A percentile compares a stretch with the other conserved stretches of the same genome.
phyloP scores from a whole-genome alignment of 2,329 filamentous ascomycete genomes.

The Fusarium succisae region DNA sequence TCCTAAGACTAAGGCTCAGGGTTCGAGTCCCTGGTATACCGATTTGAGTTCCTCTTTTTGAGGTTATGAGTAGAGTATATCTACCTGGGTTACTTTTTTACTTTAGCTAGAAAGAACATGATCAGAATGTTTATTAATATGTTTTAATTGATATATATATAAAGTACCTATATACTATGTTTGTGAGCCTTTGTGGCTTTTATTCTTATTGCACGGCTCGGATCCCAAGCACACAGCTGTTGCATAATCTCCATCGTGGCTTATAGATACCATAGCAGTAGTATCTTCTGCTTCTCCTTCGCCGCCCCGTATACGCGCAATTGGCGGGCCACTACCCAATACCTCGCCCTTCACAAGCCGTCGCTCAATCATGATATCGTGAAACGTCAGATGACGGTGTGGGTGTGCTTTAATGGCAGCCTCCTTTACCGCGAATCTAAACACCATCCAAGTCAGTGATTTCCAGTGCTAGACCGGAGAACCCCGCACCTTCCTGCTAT shows the following conservation, averaged over 20 bases:
- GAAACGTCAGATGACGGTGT: constrained; percentile 66
- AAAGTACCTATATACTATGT: background rate
- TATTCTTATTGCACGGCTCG: constrained; percentile 20
- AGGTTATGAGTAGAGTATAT: no score
- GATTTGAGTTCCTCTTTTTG: background rate
- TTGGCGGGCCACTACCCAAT: constrained; percentile 53
- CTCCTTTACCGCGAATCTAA: constrained; percentile 77
- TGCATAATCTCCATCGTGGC: constrained; percentile 87
- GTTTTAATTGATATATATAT: no score
- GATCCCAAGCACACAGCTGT: constrained; percentile 72
- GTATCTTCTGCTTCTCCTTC: constrained; percentile 51
- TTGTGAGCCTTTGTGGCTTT: background rate
- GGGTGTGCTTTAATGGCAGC: constrained; percentile 77
- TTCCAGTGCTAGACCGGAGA: background rate
- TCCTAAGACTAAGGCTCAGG: constrained; percentile 54
- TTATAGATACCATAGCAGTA: constrained; percentile 79
- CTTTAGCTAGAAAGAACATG: rapidly evolving
- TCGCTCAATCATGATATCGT: constrained; percentile 63
- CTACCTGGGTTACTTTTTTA: no score
- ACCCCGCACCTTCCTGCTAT: constrained; percentile 48
- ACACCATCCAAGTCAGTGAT: constrained; percentile 4
- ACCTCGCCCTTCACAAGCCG: constrained; percentile 35
- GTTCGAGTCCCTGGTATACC: constrained; percentile 52
- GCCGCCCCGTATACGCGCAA: constrained; percentile 53
- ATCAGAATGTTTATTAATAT: background rate